A percentile compares a stretch with the other conserved stretches of the same genome.
Conservation (phyloP, 2,329 filamentous ascomycete genomes). For the Lasiodiplodia sp. region DNA sequence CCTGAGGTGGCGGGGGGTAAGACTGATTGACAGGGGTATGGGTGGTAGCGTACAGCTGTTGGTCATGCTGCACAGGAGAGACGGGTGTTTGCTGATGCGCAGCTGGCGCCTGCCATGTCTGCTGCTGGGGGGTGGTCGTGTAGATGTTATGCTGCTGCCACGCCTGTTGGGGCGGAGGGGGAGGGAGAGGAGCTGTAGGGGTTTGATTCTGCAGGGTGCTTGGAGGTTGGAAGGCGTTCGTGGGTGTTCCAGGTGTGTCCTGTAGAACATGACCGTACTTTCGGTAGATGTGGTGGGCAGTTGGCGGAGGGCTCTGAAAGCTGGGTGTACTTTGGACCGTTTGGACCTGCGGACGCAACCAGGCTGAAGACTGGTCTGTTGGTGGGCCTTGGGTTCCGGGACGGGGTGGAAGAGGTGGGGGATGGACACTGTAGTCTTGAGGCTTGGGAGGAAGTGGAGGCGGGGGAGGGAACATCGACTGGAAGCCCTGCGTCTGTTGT, state of each 20-base stretch:
- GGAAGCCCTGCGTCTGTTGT: neutral
- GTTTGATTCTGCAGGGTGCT: neutral
- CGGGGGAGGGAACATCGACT: neutral
- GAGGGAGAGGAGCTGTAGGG: neutral
- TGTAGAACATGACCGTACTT: constrained; percentile 17
- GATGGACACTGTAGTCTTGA: neutral
- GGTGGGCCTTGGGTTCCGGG: constrained; percentile 8
- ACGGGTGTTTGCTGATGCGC: neutral
- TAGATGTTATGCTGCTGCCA: neutral
- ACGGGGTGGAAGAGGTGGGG: constrained; percentile 8
- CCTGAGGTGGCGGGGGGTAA: neutral
- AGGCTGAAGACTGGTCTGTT: neutral
- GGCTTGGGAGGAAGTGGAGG: constrained; percentile 1
- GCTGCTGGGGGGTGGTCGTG: neutral
- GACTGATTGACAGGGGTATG: constrained; percentile 4
- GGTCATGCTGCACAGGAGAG: neutral
- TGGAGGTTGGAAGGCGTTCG: neutral
- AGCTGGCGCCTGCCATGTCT: neutral
- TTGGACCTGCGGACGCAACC: neutral
- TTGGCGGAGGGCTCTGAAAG: neutral
- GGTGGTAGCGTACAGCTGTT: neutral
- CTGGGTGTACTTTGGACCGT: neutral
- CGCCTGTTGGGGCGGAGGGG: neutral
- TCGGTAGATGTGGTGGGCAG: constrained; percentile 11
- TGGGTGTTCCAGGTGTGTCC: neutral